Percentiles rank a stretch among this genome's conserved stretches.
Conservation (phyloP, 306 rosid genomes). For the Neltuma alba region DNA sequence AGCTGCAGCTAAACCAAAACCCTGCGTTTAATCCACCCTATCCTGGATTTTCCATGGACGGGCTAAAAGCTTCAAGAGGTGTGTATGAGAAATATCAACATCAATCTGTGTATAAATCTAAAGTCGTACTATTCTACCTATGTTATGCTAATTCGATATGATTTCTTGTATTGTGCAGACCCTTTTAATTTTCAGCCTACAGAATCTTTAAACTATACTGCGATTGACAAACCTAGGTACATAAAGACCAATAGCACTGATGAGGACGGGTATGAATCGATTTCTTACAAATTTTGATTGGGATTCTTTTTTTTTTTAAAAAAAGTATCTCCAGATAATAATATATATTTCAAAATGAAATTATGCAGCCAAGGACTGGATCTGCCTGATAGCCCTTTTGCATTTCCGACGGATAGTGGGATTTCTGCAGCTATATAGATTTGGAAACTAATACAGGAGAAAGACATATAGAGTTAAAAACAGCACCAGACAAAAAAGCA, state of each 20-base stretch:
- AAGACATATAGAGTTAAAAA: conserved; percentile 28
- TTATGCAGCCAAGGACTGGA: conserved; percentile 55
- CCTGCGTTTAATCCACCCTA: conserved; percentile 36
- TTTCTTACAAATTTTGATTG: neutral
- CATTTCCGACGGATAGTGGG: conserved; percentile 36
- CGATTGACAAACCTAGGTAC: conserved; percentile 26
- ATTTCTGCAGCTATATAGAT: conserved; percentile 38
- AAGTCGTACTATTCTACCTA: neutral
- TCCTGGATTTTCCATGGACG: conserved; percentile 43
- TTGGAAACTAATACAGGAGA: conserved; percentile 10
- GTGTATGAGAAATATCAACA: too few relatives aligned
- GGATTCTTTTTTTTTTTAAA: neutral
- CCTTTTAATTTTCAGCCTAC: conserved; percentile 41
- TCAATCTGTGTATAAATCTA: neutral
- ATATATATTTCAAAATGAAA: neutral
- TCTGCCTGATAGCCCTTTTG: conserved; percentile 84
- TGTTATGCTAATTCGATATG: neutral
- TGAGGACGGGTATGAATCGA: conserved; percentile 53
- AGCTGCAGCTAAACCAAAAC: conserved; percentile 42
- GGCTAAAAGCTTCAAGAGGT: conserved; percentile 43
- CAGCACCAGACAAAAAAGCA: conserved; percentile 8
- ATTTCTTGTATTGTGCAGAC: conserved; percentile 42
- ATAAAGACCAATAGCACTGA: conserved; percentile 40
- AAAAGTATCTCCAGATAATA: neutral
- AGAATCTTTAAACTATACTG: conserved; percentile 36